Evolutionary conservation across 176 grass and related monocot genomes (phyloP), one percentile per base, ranked within the genome.

Genomic region (Microstegium vimineum): DNA sequence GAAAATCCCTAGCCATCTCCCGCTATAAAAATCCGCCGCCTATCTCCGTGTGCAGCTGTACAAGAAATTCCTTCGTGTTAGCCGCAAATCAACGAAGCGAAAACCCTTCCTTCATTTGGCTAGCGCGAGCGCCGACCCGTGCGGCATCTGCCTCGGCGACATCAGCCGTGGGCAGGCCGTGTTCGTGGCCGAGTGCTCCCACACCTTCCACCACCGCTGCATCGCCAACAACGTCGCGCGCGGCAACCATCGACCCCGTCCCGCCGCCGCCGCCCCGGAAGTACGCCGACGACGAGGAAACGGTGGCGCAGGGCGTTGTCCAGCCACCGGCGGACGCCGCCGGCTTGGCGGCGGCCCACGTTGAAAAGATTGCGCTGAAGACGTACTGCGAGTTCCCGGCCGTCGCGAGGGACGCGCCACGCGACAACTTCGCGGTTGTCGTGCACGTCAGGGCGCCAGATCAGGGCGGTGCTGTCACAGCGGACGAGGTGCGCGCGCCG

Each of bases 121-220:
- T 38, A 51, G 42, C 42, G 42, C 42, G 42, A 43, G 4, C 25
- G 26, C 59, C 59, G 11, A 28, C 26, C 59, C 11, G 10, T 62
- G 60, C 60, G 60, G 9, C 60, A 62, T 62, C 26, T 38, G 37
- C 37, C 37, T 9, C 37, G 37, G 4, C 12, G 26, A 30, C 25
- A 62, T 62, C 60, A 5, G 26, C 60, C 60, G 60, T 13, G 60
- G 69, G 41, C 79, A 77, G 75, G 42, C 69, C 41, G 14, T 47
- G 3, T 30, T 72, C 69, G 43, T 43, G 23, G 69, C 69, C 13
- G 69, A 72, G 26, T 72, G 69, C 40, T 72, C 69, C 69, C 69
- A 73, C 69, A 28, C 16, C 42, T 73, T 73, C 41, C 69, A 73
- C 42, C 69, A 47, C 69, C 46, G 32, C 71, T 73, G n/a, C n/a